These are phyloP conservation scores for Mycena citricolor DNA, from an alignment of 1,284 basidiomycete genomes.

Conservation along the genomic window DNA sequence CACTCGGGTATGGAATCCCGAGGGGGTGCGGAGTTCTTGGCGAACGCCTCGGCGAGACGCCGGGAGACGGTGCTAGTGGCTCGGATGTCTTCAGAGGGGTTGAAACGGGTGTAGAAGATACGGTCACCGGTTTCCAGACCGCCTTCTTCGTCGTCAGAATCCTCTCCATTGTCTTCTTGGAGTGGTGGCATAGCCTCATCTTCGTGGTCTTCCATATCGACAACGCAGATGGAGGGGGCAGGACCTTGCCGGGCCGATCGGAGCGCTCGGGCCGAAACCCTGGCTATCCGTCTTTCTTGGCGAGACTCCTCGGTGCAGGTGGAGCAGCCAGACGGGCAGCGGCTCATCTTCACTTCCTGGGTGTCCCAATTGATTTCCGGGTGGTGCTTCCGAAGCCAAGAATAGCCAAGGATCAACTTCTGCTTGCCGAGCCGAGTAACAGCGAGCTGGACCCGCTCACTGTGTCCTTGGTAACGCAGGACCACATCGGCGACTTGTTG, in stretches of 20 bases:
- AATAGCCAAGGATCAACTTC: conserved; percentile 27
- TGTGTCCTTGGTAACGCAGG: conserved; percentile 21
- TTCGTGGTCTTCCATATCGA: neutral
- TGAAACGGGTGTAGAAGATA: conserved; percentile 6
- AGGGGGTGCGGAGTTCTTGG: conserved; percentile 6
- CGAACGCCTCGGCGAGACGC: conserved; percentile 8
- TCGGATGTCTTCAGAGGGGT: conserved; percentile 3
- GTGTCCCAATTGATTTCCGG: conserved; percentile 30
- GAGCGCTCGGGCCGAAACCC: neutral
- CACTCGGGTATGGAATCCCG: conserved; percentile 1
- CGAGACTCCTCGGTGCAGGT: neutral
- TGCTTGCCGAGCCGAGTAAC: conserved; percentile 27
- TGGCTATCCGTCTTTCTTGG: neutral
- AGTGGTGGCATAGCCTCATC: conserved; percentile 1
- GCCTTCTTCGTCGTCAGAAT: conserved; percentile 6
- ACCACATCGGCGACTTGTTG: conserved; percentile 16
- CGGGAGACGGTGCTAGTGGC: conserved; percentile 11
- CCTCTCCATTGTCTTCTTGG: neutral
- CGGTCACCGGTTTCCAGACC: conserved; percentile 9
- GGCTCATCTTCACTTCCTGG: conserved; percentile 23
- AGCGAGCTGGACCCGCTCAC: conserved; percentile 23
- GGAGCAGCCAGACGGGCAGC: conserved; percentile 22
- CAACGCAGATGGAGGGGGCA: neutral
- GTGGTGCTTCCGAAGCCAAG: conserved; percentile 31
- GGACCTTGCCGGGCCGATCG: neutral